Base-by-base conservation (phyloP, 768 basidiomycete species). In the Mycena metata region DNA sequence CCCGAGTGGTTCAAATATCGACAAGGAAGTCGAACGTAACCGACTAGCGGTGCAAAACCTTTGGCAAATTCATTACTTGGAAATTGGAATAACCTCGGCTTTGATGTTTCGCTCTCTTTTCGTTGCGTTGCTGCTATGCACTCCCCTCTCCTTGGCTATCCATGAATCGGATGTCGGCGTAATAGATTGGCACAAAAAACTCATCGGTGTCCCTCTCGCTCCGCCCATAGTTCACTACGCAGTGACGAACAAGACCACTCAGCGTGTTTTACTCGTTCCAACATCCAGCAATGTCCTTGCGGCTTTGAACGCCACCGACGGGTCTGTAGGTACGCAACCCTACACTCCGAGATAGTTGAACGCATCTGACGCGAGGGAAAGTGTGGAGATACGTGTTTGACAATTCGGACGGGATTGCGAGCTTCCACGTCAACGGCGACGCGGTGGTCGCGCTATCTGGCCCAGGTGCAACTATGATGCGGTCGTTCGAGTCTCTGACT, bases 171-270 rank as follows among this genome's bases (percentile, higher is more conserved):
- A 95, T 64, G 92, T 89, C 61, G 93, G 94, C 49, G 81, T 92
- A 49, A 85, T 96, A 50, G 96, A 97, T 82, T 98, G 96, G 96
- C 87, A 98, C 79, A 92, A 89, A 72, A 79, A 84, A 16, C 85
- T 92, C 33, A 81, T 95, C 62, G 96, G 96, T 17, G 85, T 91
- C 5, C 93, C 95, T 0, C 82, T 90, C 5, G 78, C 84, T 39
- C 82, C 90, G 8, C 95, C 95, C 0, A 77, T 83, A 11, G 90
- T 95, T 71, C 86, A 88, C 70, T 73, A 79, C 41, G 76, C 82
- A 12, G 76, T 74, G 33, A 76, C 64, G 41, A 72, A 76, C 35
- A 76, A 72, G 23, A 63, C 51, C 17, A 19, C 46, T 33, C 79
- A 78, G 41, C 88, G 83, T 67, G 69, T 90, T n/a, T 75, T 95